Percentiles rank a stretch among this genome's conserved stretches.
Conservation (phyloP, 768 basidiomycete species). For the Auriscalpium vulgare region DNA sequence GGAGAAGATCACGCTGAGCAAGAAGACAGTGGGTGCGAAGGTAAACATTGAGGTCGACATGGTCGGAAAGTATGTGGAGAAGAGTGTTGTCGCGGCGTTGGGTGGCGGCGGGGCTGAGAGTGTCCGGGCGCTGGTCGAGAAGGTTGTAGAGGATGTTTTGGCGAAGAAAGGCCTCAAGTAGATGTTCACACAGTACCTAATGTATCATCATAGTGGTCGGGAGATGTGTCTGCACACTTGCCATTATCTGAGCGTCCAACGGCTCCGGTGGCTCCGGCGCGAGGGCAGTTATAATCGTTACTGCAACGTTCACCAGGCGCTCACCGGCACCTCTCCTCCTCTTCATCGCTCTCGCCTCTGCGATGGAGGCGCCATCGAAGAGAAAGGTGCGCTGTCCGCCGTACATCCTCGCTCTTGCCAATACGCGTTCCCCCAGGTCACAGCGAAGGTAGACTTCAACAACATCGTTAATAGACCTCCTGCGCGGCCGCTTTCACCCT, state of each 20-base stretch:
- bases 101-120: constrained; percentile 44
- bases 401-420: neutral
- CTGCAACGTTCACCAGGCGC: neutral
- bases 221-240: neutral
- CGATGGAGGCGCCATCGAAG: constrained; percentile 9
- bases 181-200: neutral
- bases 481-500: constrained; percentile 44
- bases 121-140: constrained; percentile 44
- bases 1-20: constrained; percentile 71
- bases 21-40: constrained; percentile 65
- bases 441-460: constrained; percentile 40
- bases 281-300: no score
- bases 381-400: constrained; percentile 8
- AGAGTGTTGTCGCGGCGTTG: constrained; percentile 67
- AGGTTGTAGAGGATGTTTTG: constrained; percentile 48
- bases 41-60: constrained; percentile 97
- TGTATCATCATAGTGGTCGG: neutral
- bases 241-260: neutral
- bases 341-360: neutral
- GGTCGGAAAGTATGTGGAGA: constrained; percentile 87
- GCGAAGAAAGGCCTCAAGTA: constrained; percentile 33
- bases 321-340: no score
- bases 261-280: neutral
- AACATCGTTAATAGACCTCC: constrained; percentile 22
- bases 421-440: constrained; percentile 33